These are phyloP conservation scores for Cardamine occulta DNA, from an alignment of 345 rosid species.

Conservation along the genomic window DNA sequence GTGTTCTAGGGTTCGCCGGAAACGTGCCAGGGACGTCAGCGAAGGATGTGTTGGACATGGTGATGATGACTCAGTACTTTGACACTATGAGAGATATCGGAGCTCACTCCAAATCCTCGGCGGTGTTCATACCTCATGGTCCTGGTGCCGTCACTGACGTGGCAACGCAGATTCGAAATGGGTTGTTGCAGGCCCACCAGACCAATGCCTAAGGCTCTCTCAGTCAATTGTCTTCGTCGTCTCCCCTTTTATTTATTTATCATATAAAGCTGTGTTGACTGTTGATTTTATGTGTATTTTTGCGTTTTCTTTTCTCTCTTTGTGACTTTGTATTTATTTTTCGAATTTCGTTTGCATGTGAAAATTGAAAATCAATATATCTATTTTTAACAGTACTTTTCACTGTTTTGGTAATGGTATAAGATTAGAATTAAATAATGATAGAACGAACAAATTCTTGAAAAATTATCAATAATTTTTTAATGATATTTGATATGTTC, in stretches of 20 bases:
- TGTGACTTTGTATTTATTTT: background rate
- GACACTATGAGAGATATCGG: slow-evolving; percentile 52
- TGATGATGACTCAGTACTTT: slow-evolving; percentile 50
- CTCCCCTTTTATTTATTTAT: background rate
- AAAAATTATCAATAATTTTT: background rate
- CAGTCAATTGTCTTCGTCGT: slow-evolving; percentile 20
- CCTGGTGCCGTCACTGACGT: slow-evolving; percentile 48
- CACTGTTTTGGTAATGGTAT: background rate
- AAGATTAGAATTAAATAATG: too few species aligned
- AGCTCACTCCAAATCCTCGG: slow-evolving; percentile 40
- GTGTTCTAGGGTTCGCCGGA: slow-evolving; percentile 59
- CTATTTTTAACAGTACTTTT: background rate
- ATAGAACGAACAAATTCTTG: background rate
- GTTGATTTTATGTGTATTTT: background rate
- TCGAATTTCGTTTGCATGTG: background rate
- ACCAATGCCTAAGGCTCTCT: background rate
- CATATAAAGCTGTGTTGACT: background rate
- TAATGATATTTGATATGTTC: background rate
- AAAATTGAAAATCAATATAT: background rate
- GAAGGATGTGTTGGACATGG: slow-evolving; percentile 47
- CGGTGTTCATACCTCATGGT: slow-evolving; percentile 50
- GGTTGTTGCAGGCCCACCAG: slow-evolving; percentile 43
- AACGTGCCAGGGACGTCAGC: slow-evolving; percentile 60
- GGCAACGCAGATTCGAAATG: slow-evolving; percentile 47
- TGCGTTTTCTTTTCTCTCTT: background rate